Percentiles rank a stretch among this genome's conserved stretches.
Evolutionary conservation across 1,284 basidiomycete genomes (phyloP).

Genomic region (Marasmius tenuissimus): DNA sequence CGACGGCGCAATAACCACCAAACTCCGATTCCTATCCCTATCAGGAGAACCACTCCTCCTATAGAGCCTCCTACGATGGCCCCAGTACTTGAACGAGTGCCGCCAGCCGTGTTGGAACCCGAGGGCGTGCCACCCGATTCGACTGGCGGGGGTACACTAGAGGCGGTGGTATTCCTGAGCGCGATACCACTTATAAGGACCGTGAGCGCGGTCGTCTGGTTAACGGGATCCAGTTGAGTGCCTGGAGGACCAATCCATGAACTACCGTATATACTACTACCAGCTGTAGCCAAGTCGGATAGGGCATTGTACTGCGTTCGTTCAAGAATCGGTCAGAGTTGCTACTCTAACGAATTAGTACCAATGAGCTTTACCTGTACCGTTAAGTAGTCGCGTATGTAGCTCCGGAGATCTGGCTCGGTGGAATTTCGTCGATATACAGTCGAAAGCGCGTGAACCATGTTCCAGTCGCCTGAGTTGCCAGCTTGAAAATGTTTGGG

Average conservation of each 20-base stretch:
- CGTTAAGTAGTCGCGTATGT: background rate
- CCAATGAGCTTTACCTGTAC: background rate
- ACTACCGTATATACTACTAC: background rate
- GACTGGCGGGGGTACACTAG: background rate
- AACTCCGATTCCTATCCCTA: background rate
- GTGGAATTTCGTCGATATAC: background rate
- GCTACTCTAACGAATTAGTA: background rate
- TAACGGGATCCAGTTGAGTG: background rate
- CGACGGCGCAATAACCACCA: too few relatives aligned
- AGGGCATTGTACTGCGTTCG: background rate
- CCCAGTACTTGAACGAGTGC: background rate
- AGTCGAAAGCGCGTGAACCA: background rate
- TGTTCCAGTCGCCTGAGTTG: background rate
- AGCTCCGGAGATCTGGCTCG: background rate
- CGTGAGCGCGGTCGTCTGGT: background rate
- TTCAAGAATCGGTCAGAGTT: background rate
- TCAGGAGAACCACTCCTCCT: background rate
- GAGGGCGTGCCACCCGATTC: background rate
- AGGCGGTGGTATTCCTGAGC: background rate
- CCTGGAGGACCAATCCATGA: background rate
- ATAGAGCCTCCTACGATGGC: background rate
- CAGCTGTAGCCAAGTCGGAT: background rate
- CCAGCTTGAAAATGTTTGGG: background rate
- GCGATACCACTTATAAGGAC: background rate
- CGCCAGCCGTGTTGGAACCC: background rate